phyloP scores from a whole-genome alignment of 495 filamentous ascomycete genomes.

The Hyaloscypha finlandica region DNA sequence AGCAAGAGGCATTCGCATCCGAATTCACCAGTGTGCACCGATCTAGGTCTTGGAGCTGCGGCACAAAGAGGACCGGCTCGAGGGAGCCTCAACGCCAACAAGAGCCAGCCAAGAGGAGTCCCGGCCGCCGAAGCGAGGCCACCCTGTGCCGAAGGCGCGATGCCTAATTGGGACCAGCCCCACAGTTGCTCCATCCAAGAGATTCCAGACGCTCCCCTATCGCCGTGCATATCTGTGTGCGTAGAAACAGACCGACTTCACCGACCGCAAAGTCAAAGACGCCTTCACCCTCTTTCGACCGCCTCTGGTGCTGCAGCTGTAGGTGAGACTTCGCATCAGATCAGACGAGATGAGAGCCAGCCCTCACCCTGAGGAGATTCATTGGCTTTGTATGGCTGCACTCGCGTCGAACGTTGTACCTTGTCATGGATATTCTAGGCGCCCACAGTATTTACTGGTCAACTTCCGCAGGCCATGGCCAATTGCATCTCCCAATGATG shows the following conservation, averaged over 20 bases:
- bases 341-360: neutral
- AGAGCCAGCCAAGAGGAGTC: neutral
- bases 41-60: neutral
- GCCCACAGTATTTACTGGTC: constrained; percentile 7
- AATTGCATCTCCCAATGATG: neutral
- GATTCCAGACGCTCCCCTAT: constrained; percentile 4
- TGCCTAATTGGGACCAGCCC: neutral
- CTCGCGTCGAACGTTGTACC: neutral
- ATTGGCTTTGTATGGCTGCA: neutral
- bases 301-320: neutral
- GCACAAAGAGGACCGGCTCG: neutral
- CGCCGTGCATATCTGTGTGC: constrained; percentile 6
- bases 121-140: neutral
- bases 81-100: constrained; percentile 9
- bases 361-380: neutral
- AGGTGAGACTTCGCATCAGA: neutral
- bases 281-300: neutral
- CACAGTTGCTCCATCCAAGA: neutral
- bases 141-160: neutral
- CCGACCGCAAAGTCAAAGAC: neutral
- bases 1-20: neutral
- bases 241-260: constrained; percentile 8
- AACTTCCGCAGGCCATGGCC: neutral
- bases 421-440: neutral
- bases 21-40: neutral